These are phyloP conservation scores for Coccomyxa sp. DNA, from an alignment of 139 green algal species.

Conservation along the genomic window DNA sequence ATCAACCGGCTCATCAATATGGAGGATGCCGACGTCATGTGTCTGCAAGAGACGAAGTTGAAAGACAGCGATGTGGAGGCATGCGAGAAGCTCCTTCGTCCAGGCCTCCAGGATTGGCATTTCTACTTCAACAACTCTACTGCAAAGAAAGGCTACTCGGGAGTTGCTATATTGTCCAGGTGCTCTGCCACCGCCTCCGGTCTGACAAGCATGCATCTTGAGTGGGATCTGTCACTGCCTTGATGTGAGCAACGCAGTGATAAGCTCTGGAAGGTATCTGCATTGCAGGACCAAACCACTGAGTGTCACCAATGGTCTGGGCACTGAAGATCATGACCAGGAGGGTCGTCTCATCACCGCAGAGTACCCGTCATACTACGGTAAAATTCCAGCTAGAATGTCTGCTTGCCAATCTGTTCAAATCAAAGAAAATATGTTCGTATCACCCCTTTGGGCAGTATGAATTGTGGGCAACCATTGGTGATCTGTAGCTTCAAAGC, in stretches of 20 bases:
- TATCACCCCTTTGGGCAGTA: neutral
- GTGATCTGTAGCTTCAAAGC: neutral
- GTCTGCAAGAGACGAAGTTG: constrained; percentile 71
- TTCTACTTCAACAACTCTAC: constrained; percentile 47
- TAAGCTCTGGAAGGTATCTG: neutral
- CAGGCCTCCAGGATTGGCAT: constrained; percentile 30
- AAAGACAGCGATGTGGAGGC: constrained; percentile 38
- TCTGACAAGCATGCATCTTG: neutral
- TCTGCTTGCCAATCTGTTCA: no score
- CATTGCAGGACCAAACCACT: constrained; percentile 14
- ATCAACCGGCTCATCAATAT: constrained; percentile 42
- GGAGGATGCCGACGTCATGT: constrained; percentile 57
- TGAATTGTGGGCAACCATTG: no score
- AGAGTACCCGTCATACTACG: constrained; percentile 23
- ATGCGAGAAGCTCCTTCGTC: constrained; percentile 18
- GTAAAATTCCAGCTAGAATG: neutral
- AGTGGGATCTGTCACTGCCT: neutral
- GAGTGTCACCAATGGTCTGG: constrained; percentile 17
- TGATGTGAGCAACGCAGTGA: neutral
- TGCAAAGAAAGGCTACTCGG: constrained; percentile 62
- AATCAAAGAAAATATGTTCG: neutral
- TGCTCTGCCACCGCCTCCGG: neutral
- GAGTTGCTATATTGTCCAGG: constrained; percentile 51
- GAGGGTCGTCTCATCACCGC: constrained; percentile 39
- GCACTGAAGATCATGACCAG: constrained; percentile 31